Conservation (phyloP, 2,329 filamentous ascomycete species). For the Coleophoma cylindrospora region DNA sequence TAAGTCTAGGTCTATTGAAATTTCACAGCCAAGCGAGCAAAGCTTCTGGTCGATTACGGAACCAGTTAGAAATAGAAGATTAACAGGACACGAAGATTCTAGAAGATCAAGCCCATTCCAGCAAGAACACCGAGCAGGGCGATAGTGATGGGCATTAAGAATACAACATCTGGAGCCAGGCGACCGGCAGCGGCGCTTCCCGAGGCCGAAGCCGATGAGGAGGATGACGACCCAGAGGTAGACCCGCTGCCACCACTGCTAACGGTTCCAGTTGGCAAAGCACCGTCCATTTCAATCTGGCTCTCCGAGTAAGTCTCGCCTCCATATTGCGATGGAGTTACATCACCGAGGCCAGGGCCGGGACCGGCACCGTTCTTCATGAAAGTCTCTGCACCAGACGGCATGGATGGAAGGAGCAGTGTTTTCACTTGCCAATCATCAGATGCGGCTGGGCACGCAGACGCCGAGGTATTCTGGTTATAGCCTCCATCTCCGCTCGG, state of each 20-base stretch:
- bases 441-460: conserved; percentile 39
- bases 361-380: conserved; percentile 43
- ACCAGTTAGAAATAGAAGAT: no score
- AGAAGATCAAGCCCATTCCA: no score
- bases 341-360: conserved; percentile 33
- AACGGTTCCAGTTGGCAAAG: background rate
- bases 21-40: no score
- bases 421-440: conserved; percentile 41
- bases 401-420: conserved; percentile 41
- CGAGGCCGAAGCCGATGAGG: background rate
- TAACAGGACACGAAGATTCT: no score
- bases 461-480: conserved; percentile 29
- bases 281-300: background rate
- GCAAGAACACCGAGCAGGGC: no score
- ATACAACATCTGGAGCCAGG: no score
- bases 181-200: background rate
- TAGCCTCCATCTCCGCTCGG: conserved; percentile 49
- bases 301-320: conserved; percentile 18
- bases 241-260: background rate
- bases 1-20: no score
- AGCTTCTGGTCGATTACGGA: no score
- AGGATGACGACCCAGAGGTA: background rate
- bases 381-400: conserved; percentile 29
- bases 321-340: conserved; percentile 18
- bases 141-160: no score